Conservation (phyloP, 2,329 filamentous ascomycete species). For the Colletotrichum karsti region DNA sequence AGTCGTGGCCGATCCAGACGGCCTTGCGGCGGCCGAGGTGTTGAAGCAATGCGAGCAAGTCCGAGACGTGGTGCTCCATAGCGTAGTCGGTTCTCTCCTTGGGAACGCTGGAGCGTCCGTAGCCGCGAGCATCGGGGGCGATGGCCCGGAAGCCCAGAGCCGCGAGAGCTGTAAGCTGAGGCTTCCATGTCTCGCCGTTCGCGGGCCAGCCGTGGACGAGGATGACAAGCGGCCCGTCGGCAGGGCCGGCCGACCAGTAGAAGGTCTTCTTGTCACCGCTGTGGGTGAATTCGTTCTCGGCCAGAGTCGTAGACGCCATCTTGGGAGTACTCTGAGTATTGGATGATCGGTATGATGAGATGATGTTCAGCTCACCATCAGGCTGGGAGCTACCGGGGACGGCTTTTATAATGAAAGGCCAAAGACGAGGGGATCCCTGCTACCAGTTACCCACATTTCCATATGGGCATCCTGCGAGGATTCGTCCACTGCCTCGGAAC, state of each 20-base stretch:
- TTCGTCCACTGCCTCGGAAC: too few species aligned
- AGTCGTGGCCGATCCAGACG: constrained; percentile 58
- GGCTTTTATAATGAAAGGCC: too few species aligned
- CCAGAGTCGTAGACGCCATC: not conserved
- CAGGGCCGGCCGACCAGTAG: constrained; percentile 38
- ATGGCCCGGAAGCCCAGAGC: constrained; percentile 41
- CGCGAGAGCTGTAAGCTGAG: constrained; percentile 38
- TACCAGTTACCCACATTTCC: too few species aligned
- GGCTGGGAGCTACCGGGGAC: too few species aligned
- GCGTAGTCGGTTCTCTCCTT: constrained; percentile 37
- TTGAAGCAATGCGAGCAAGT: constrained; percentile 42
- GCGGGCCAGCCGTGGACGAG: constrained; percentile 48
- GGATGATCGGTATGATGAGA: too few species aligned
- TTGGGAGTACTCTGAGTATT: not conserved
- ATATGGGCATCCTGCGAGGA: too few species aligned
- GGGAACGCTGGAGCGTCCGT: constrained; percentile 43
- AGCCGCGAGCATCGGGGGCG: constrained; percentile 45
- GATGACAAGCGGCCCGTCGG: constrained; percentile 37
- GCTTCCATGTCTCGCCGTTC: constrained; percentile 41
- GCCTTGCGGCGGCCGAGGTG: constrained; percentile 42
- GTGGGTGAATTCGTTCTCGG: constrained; percentile 24
- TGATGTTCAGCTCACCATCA: too few species aligned
- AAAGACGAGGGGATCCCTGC: too few species aligned
- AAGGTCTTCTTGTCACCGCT: constrained; percentile 37
- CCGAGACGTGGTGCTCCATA: constrained; percentile 40